These are phyloP conservation scores for Priceomyces carsonii DNA, from an alignment of 805 yeast genomes.

Conservation along the genomic window DNA sequence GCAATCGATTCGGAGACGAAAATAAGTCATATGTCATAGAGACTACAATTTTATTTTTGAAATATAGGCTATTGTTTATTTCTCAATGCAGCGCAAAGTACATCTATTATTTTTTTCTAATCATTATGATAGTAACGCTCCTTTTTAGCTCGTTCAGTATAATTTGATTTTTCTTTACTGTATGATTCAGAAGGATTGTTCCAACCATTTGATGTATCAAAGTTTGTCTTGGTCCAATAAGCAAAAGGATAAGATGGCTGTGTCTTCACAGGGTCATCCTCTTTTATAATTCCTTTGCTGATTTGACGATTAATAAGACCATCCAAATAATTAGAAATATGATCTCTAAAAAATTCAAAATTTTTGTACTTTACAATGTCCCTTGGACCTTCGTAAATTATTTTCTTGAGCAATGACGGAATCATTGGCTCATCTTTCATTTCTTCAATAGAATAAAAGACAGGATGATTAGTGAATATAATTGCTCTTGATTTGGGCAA, in stretches of 20 bases:
- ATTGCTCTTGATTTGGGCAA: slow-evolving; percentile 66
- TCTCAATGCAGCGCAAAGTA: no score
- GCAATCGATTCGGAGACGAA: no score
- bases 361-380: slow-evolving; percentile 64
- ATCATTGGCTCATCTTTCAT: slow-evolving; percentile 78
- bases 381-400: slow-evolving; percentile 66
- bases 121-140: slow-evolving; percentile 16
- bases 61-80: no score
- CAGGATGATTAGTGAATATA: slow-evolving; percentile 74
- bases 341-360: slow-evolving; percentile 60
- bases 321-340: slow-evolving; percentile 59
- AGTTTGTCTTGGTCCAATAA: slow-evolving; percentile 47
- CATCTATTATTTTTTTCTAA: no score
- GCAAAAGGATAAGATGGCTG: slow-evolving; percentile 67
- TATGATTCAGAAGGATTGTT: slow-evolving; percentile 32
- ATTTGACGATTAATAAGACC: slow-evolving; percentile 57
- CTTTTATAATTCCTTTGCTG: slow-evolving; percentile 52
- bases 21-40: no score
- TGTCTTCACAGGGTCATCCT: slow-evolving; percentile 60
- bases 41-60: no score
- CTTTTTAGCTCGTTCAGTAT: slow-evolving; percentile 19
- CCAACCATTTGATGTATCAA: slow-evolving; percentile 41
- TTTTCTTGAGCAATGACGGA: slow-evolving; percentile 69
- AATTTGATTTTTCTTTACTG: slow-evolving; percentile 21
- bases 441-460: slow-evolving; percentile 77